Conservation (phyloP, 2,329 filamentous ascomycete genomes). For the Ceratocystis ficicola region DNA sequence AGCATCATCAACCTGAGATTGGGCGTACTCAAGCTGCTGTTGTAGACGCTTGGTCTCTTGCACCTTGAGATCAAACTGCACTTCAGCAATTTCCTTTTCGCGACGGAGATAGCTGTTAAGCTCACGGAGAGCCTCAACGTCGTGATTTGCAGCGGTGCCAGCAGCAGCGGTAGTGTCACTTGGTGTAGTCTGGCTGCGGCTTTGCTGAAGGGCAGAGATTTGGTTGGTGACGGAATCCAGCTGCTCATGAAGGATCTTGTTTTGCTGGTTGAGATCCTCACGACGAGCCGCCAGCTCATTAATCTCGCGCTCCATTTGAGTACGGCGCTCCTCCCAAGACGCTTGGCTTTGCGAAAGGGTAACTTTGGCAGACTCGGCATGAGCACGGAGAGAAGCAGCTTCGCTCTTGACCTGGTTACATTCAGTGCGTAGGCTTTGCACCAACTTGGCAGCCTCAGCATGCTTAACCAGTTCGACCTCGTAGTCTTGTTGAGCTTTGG, state of each 20-base stretch:
- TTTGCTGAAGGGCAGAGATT: slow-evolving; percentile 67
- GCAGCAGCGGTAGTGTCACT: slow-evolving; percentile 26
- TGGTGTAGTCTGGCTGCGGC: slow-evolving; percentile 44
- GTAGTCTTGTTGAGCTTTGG: slow-evolving; percentile 87
- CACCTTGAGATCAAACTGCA: slow-evolving; percentile 82
- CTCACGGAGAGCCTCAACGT: slow-evolving; percentile 70
- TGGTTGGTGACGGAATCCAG: slow-evolving; percentile 73
- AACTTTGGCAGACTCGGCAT: slow-evolving; percentile 75
- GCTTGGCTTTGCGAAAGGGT: slow-evolving; percentile 67
- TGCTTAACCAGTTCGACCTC: slow-evolving; percentile 91
- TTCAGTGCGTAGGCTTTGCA: slow-evolving; percentile 68
- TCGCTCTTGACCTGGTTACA: slow-evolving; percentile 73
- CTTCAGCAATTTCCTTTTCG: slow-evolving; percentile 95
- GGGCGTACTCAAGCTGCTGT: slow-evolving; percentile 78
- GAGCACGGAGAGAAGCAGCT: slow-evolving; percentile 59
- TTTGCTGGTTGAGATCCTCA: slow-evolving; percentile 78
- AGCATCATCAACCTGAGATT: slow-evolving; percentile 77
- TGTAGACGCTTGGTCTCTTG: slow-evolving; percentile 81
- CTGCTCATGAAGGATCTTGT: slow-evolving; percentile 79
- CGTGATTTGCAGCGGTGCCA: slow-evolving; percentile 32
- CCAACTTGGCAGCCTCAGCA: slow-evolving; percentile 77
- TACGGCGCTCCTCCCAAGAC: slow-evolving; percentile 75
- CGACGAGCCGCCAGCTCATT: slow-evolving; percentile 63
- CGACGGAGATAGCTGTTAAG: slow-evolving; percentile 82
- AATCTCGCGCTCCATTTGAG: slow-evolving; percentile 73